Base-by-base conservation (phyloP, 345 rosid genomes). In the Melastoma malabathricum region DNA sequence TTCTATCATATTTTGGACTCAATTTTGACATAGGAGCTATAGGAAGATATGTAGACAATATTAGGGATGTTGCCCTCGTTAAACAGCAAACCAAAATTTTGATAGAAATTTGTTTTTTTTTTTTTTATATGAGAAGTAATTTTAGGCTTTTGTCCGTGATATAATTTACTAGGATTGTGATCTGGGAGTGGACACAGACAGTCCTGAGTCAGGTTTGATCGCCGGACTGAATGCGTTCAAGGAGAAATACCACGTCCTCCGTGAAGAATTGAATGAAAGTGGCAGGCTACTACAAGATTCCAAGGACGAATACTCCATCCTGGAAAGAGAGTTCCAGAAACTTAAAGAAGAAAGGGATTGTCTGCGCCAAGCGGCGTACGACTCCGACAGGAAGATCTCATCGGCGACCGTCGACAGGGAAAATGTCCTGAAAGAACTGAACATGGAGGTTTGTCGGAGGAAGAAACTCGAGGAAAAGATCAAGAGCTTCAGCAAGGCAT, bases 381-480 rank as follows among this genome's bases (percentile, higher is more conserved):
- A 74, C 57, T 71, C 84, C 23, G 71, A 77, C 55, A 66, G 59
- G 62, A 81, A 69, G 46, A 66, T 78, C 43, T 62, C 72, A 38
- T 34, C 56, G 58, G 68, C 67, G 48, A 67, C 66, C 8, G 58
- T 62, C 56, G 76, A 75, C 58, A 82, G 79, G 75, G 94, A 84
- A 53, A 80, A 72, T 57, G 65, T 67, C 45, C 65, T 77, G 73
- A 79, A 70, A 59, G 85, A 82, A 55, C 64, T 84, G 56, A 75
- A 69, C 57, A 50, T 44, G 41, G 87, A 84, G 80, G 68, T 72
- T n/a, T 71, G 57, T 60, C 68, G 80, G 61, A 82, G 85, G 66
- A 80, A 71, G 59, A 64, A 60, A 56, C 72, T 90, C 2, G 82
- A 80, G 63, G 87, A 78, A 65, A 84, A 86, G 72, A 69, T 86